phyloP scores from a whole-genome alignment of 106 monocot species.

The Platanthera guangdongensis region DNA sequence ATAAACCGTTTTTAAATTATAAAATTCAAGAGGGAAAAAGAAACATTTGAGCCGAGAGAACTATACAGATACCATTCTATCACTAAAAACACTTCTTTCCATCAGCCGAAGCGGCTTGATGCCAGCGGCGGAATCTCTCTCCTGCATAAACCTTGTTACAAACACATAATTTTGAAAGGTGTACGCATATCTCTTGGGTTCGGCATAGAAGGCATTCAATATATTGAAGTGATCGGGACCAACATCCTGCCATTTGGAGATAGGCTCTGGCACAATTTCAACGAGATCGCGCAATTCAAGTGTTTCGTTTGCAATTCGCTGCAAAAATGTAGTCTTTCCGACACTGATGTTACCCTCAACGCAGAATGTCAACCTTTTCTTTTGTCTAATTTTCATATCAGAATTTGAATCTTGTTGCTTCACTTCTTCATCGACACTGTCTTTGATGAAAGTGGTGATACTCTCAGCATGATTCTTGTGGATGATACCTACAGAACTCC shows the following conservation, averaged over 20 bases:
- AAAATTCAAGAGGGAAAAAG: neutral
- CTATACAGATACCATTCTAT: conserved; percentile 57
- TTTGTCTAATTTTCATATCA: conserved; percentile 33
- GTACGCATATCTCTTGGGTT: conserved; percentile 90
- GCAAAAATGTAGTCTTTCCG: conserved; percentile 88
- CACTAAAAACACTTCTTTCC: conserved; percentile 96
- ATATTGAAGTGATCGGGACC: conserved; percentile 97
- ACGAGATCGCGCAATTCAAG: conserved; percentile 89
- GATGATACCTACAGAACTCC: conserved; percentile 72
- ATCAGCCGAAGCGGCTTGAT: conserved; percentile 83
- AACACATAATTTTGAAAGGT: conserved; percentile 98
- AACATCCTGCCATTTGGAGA: conserved; percentile 85
- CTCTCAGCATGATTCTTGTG: conserved; percentile 91
- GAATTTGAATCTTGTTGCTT: conserved; percentile 28
- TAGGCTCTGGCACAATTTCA: conserved; percentile 88
- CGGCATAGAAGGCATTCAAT: conserved; percentile 84
- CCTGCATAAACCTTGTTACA: conserved; percentile 95
- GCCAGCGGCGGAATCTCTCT: conserved; percentile 70
- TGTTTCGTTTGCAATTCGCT: conserved; percentile 92
- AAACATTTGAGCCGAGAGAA: neutral
- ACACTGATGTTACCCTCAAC: conserved; percentile 98
- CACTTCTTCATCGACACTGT: conserved; percentile 78
- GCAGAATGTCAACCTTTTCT: conserved; percentile 91
- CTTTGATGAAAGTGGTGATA: conserved; percentile 90
- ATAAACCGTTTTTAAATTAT: neutral